Evolutionary conservation across 306 rosid species (phyloP).

Genomic region (Cercis canadensis): DNA sequence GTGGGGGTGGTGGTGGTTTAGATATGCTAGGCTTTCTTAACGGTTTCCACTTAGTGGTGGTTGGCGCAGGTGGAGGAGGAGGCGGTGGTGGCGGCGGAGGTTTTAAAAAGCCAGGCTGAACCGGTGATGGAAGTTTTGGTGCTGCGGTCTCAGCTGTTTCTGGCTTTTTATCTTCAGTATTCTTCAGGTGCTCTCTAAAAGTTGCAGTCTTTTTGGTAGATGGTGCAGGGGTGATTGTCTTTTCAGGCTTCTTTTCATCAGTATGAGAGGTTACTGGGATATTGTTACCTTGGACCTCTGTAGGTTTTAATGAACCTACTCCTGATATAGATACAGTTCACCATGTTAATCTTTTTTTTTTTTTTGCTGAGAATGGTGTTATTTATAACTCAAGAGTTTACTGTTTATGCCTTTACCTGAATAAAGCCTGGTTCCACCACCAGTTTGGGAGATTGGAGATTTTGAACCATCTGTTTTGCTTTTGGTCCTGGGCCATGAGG

Average conservation of each 20-base stretch:
- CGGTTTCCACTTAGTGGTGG: too few species aligned
- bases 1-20: not conserved
- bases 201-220: constrained; percentile 46
- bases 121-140: constrained; percentile 17
- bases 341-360: not conserved
- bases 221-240: constrained; percentile 37
- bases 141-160: constrained; percentile 44
- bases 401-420: constrained; percentile 52
- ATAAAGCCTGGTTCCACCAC: constrained; percentile 49
- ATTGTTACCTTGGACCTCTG: constrained; percentile 46
- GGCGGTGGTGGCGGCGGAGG: constrained; percentile 22
- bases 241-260: constrained; percentile 41
- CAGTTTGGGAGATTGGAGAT: constrained; percentile 36
- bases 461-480: constrained; percentile 50
- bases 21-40: not conserved
- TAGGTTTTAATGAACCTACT: constrained; percentile 49
- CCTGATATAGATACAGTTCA: constrained; percentile 27
- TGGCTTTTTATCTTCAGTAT: constrained; percentile 20
- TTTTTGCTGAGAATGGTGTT: not conserved
- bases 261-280: constrained; percentile 34
- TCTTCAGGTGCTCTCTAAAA: constrained; percentile 31
- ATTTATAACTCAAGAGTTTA: not conserved
- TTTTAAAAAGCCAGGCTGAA: constrained; percentile 33
- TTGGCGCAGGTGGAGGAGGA: too few species aligned
- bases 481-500: constrained; percentile 37